A percentile compares a stretch with the other conserved stretches of the same genome.
Evolutionary conservation across 2,329 filamentous ascomycete genomes (phyloP).

Genomic region (Hymenoscyphus fructigenus): DNA sequence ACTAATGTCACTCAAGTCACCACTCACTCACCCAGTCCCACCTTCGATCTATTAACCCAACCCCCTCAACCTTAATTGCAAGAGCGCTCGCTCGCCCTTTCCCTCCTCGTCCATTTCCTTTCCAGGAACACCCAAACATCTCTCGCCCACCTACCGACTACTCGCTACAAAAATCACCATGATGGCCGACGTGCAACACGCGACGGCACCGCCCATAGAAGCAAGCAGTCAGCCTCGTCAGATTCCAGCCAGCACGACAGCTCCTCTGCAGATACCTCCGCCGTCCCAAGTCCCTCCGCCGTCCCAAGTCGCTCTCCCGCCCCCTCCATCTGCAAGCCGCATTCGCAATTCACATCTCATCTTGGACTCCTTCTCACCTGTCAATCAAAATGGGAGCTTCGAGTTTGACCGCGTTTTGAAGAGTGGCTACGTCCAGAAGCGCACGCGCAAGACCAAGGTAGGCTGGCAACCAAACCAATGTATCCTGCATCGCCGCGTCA

Average conservation of each 20-base stretch:
- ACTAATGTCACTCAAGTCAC: background rate
- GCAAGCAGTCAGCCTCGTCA: slow-evolving; percentile 26
- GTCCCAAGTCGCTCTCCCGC: slow-evolving; percentile 21
- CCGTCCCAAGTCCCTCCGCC: slow-evolving; percentile 22
- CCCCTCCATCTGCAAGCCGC: slow-evolving; percentile 26
- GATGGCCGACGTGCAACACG: slow-evolving; percentile 15
- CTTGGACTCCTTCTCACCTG: slow-evolving; percentile 72
- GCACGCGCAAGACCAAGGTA: slow-evolving; percentile 93
- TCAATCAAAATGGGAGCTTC: slow-evolving; percentile 94
- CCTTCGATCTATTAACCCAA: background rate
- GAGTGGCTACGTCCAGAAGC: slow-evolving; percentile 79
- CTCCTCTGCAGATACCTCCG: slow-evolving; percentile 26
- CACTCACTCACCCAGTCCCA: background rate
- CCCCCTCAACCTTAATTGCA: background rate
- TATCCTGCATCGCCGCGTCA: background rate
- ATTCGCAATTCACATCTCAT: slow-evolving; percentile 45
- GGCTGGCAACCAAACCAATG: background rate
- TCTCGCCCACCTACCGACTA: background rate
- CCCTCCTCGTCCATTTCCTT: background rate
- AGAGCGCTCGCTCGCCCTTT: background rate
- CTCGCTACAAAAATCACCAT: slow-evolving; percentile 7
- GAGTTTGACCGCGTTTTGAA: slow-evolving; percentile 94
- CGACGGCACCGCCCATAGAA: slow-evolving; percentile 13
- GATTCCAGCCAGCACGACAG: slow-evolving; percentile 27
- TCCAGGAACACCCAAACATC: background rate